A percentile compares a stretch with the other conserved stretches of the same genome.
Evolutionary conservation across 306 rosid genomes (phyloP).

Genomic region (Begonia masoniana): DNA sequence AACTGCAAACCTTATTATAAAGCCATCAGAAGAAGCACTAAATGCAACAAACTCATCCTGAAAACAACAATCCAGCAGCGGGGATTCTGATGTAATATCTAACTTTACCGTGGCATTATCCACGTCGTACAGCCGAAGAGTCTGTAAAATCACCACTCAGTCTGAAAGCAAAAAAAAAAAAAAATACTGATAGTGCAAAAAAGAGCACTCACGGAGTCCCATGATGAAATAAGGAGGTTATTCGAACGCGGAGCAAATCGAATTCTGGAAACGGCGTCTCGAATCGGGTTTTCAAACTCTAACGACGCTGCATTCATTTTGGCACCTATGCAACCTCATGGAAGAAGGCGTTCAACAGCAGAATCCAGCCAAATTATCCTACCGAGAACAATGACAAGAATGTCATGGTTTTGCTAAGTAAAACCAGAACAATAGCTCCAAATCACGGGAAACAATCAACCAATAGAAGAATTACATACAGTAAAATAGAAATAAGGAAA

Average conservation of each 20-base stretch:
- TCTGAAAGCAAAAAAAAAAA: neutral
- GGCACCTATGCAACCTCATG: neutral
- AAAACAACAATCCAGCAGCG: slow-evolving; percentile 74
- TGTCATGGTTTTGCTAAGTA: too few relatives aligned
- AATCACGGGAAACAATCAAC: too few relatives aligned
- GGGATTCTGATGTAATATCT: slow-evolving; percentile 38
- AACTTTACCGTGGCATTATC: slow-evolving; percentile 32
- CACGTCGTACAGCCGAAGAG: slow-evolving; percentile 55
- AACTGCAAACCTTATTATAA: slow-evolving; percentile 38
- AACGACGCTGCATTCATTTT: slow-evolving; percentile 19
- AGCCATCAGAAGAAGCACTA: slow-evolving; percentile 51
- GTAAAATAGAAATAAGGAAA: too few relatives aligned
- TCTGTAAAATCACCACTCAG: slow-evolving; percentile 21
- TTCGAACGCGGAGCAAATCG: slow-evolving; percentile 50
- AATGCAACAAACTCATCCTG: slow-evolving; percentile 43
- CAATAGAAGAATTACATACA: too few relatives aligned
- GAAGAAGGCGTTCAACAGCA: neutral
- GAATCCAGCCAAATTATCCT: neutral
- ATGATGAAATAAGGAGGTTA: slow-evolving; percentile 66
- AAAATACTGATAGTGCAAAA: neutral
- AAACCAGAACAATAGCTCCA: too few relatives aligned
- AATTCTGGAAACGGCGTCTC: slow-evolving; percentile 44
- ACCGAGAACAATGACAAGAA: neutral
- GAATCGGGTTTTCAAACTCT: slow-evolving; percentile 23
- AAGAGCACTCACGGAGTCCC: slow-evolving; percentile 54